These are phyloP conservation scores for Apiospora rasikravindrae DNA, from an alignment of 2,329 filamentous ascomycete genomes.

Conservation along the genomic window DNA sequence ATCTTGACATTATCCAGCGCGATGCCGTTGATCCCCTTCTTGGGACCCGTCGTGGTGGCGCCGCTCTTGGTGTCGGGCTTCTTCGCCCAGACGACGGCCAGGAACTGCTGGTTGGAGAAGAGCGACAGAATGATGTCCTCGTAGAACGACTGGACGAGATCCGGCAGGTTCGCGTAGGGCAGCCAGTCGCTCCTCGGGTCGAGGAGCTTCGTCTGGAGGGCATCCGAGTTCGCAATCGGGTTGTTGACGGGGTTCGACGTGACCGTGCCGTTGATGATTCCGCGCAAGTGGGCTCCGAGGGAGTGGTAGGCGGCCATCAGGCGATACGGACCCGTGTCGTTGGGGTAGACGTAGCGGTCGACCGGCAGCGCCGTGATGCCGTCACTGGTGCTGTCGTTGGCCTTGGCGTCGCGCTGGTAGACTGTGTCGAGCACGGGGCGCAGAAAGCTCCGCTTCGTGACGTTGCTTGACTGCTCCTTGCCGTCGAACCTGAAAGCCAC, in stretches of 20 bases:
- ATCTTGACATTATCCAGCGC: background rate
- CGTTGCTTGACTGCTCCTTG: constrained; percentile 35
- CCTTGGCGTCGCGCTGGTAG: constrained; percentile 33
- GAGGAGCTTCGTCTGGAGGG: constrained; percentile 50
- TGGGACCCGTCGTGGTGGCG: constrained; percentile 24
- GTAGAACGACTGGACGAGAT: constrained; percentile 40
- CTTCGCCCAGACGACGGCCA: constrained; percentile 43
- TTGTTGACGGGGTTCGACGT: constrained; percentile 32
- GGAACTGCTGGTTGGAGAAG: constrained; percentile 42
- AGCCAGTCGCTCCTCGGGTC: constrained; percentile 41
- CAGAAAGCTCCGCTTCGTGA: constrained; percentile 34
- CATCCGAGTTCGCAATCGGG: constrained; percentile 38
- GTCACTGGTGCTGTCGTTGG: constrained; percentile 44
- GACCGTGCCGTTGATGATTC: constrained; percentile 41
- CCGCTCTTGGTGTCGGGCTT: constrained; percentile 34
- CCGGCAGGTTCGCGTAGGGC: constrained; percentile 34
- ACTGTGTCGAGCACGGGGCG: constrained; percentile 42
- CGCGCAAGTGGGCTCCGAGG: constrained; percentile 40
- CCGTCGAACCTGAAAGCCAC: constrained; percentile 42
- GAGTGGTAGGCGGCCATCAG: constrained; percentile 42
- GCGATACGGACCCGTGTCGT: constrained; percentile 35
- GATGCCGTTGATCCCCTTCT: constrained; percentile 18
- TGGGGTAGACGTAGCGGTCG: constrained; percentile 39
- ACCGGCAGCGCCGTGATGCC: constrained; percentile 40
- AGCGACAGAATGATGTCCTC: constrained; percentile 45